Conservation (phyloP, 805 yeast genomes). For the Maudiozyma bulderi region DNA sequence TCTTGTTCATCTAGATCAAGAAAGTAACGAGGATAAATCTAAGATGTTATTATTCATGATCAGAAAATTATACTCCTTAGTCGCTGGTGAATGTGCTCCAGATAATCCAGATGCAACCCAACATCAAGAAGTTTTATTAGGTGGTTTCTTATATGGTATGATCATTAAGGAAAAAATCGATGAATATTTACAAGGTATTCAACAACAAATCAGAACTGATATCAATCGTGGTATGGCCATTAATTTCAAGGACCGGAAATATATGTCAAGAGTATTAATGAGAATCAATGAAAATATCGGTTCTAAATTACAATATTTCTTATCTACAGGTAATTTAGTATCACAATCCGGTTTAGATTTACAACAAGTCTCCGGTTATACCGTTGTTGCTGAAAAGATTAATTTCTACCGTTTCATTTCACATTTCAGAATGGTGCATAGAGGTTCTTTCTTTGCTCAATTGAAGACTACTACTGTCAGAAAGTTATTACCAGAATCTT, state of each 20-base stretch:
- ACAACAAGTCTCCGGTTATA: slow-evolving; percentile 96
- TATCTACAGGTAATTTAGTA: slow-evolving; percentile 93
- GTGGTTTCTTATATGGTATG: slow-evolving; percentile 96
- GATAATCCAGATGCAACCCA: slow-evolving; percentile 99
- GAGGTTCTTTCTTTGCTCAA: slow-evolving; percentile 98
- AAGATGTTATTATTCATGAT: slow-evolving; percentile 87
- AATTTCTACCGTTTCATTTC: slow-evolving; percentile 93
- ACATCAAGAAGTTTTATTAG: slow-evolving; percentile 92
- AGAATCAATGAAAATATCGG: slow-evolving; percentile 91
- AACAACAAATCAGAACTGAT: slow-evolving; percentile 68
- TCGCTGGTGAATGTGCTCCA: slow-evolving; percentile 92
- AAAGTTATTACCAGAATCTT: slow-evolving; percentile 90
- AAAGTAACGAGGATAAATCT: slow-evolving; percentile 68
- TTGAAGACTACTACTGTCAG: slow-evolving; percentile 95
- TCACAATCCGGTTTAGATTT: slow-evolving; percentile 95
- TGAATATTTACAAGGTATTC: slow-evolving; percentile 71
- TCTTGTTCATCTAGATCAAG: slow-evolving; percentile 62
- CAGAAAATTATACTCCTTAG: slow-evolving; percentile 86
- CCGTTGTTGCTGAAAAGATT: slow-evolving; percentile 97
- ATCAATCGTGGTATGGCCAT: slow-evolving; percentile 71
- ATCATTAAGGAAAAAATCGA: slow-evolving; percentile 93
- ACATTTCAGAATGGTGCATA: slow-evolving; percentile 99
- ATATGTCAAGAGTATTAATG: slow-evolving; percentile 66
- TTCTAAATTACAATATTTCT: slow-evolving; percentile 83
- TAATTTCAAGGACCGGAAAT: slow-evolving; percentile 74